Base-by-base conservation (phyloP, 371 early-diverging fungal species). In the Zancudomyces culisetae region DNA sequence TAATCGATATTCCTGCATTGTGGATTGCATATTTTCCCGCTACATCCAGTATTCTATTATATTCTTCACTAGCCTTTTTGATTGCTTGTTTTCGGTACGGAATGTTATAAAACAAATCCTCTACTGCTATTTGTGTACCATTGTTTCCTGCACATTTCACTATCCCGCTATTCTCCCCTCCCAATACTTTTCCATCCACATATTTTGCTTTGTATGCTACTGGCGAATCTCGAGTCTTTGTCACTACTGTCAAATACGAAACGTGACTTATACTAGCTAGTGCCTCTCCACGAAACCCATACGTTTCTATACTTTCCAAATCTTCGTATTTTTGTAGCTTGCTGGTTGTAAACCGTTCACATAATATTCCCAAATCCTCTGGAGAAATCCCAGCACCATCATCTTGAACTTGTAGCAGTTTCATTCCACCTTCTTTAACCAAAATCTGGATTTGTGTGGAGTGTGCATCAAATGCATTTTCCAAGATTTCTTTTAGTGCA, bases 221-320 rank as follows among this genome's bases (percentile, higher is more conserved):
- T 12, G 75, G 74, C 1, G 84, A 78, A 42, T 80, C 79, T 10
- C 68, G 70, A 18, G 85, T 87, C 57, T 83, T 85, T 18, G 88
- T 85, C 0, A 83, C 82, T 54, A 99, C 85, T 12, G 81, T 80
- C 22, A 99, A 75, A 60, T 90, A 86, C 0, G 92, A 84, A 3
- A 93, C 81, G 52, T 87, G 85, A 27, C 86, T 87, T 48, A 99
- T 93, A 65, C 95, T 93, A 2, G 98, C 90, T 42, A 99, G 68
- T 1, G 98, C 99, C 62, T 99, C 99, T 15, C 99, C 99, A 43
- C 99, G 78, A 64, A 98, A 99, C 0, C 99, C 99, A 72, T 80
- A 92, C 0, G 97, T 95, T n/a, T 72, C 72, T 45, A 98, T 85
- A 15, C 60, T 58, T 21, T 72, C 66, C 40, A 99, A 71, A 59